A percentile compares a stretch with the other conserved stretches of the same genome.
Evolutionary conservation across 208 protist genomes (phyloP).

Genomic region (Trypanosoma melophagium): DNA sequence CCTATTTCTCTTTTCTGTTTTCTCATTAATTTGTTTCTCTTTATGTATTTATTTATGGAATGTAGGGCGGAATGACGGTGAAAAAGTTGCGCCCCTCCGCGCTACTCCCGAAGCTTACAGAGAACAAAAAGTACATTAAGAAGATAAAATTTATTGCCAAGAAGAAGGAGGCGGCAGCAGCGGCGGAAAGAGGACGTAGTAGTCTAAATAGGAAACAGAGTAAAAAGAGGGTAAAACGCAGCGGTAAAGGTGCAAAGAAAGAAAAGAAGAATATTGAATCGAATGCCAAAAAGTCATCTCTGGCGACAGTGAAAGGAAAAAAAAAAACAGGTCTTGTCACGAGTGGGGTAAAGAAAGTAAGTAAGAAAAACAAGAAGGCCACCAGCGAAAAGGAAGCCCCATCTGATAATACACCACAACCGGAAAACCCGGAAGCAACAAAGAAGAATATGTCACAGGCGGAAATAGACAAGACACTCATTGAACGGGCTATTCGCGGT

Average conservation of each 20-base stretch:
- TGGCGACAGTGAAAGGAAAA: conserved; percentile 28
- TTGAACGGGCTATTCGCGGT: conserved; percentile 61
- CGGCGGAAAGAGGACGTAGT: not conserved
- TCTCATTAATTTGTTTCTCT: not conserved
- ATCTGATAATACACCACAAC: not conserved
- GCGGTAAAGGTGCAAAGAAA: conserved; percentile 42
- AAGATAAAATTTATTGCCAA: conserved; percentile 48
- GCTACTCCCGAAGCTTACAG: conserved; percentile 21
- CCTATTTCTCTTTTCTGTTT: not conserved
- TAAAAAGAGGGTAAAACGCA: conserved; percentile 25
- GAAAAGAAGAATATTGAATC: conserved; percentile 35
- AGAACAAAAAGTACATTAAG: conserved; percentile 69
- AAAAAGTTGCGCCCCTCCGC: conserved; percentile 9
- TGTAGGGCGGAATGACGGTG: conserved; percentile 1
- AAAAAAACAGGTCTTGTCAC: conserved; percentile 14
- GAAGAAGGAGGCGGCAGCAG: conserved; percentile 18
- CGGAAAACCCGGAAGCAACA: not conserved
- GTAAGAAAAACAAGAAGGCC: conserved; percentile 9
- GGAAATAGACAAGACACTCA: conserved; percentile 44
- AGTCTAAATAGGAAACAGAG: conserved; percentile 3
- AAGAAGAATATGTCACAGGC: conserved; percentile 21
- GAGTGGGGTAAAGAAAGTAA: not conserved
- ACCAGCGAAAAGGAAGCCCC: not conserved
- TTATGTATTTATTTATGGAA: conserved; percentile 2
- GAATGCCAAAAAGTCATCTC: conserved; percentile 17